phyloP scores from a whole-genome alignment of 179 eudicot species.

The Beta corolliflora region DNA sequence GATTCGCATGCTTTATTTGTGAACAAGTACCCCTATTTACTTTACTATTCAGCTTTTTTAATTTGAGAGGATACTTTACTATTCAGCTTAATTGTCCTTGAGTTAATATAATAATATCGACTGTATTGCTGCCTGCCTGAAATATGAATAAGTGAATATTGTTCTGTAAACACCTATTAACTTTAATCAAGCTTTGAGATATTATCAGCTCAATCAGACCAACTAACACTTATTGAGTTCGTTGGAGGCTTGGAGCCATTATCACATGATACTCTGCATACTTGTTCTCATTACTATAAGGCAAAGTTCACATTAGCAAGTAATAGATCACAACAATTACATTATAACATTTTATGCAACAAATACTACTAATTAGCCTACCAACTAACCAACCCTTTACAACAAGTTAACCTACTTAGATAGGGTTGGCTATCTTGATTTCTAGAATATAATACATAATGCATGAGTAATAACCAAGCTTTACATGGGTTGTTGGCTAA shows the following conservation, averaged over 20 bases:
- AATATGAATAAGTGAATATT: neutral
- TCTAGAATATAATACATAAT: neutral
- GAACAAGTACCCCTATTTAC: neutral
- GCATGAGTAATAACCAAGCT: neutral
- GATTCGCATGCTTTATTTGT: neutral
- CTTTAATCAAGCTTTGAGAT: no score
- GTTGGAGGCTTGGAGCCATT: no score
- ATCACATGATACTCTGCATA: neutral
- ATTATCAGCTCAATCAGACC: no score
- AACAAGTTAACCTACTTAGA: neutral
- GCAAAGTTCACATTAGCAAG: neutral
- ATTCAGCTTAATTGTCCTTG: neutral
- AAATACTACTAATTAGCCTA: neutral
- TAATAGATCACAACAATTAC: constrained; percentile 1
- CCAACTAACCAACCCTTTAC: neutral
- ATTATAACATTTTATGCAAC: neutral
- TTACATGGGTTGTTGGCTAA: constrained; percentile 1
- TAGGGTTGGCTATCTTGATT: neutral
- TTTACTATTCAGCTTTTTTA: no score
- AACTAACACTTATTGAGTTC: neutral
- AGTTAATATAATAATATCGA: neutral
- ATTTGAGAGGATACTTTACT: no score
- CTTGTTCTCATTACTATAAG: neutral
- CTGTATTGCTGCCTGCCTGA: neutral
- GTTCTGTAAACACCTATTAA: neutral